Evolutionary conservation across 345 rosid species (phyloP).

Genomic region (Dipteronia sinensis): DNA sequence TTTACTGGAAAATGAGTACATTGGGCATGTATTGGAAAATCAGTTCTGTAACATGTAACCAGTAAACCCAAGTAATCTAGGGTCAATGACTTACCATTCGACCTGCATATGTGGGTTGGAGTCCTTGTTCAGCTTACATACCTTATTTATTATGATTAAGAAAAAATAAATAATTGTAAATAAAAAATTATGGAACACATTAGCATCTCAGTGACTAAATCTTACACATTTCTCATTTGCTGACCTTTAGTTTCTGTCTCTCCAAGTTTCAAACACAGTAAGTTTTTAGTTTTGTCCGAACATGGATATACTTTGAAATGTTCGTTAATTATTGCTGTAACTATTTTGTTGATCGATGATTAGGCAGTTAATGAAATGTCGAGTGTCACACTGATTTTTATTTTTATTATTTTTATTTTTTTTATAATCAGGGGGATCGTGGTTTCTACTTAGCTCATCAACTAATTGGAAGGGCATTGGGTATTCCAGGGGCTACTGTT

Average conservation of each 20-base stretch:
- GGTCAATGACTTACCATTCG: neutral
- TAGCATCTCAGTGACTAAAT: neutral
- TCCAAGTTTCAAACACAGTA: neutral
- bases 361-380: conserved; percentile 1
- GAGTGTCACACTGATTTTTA: conserved; percentile 1
- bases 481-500: conserved; percentile 69
- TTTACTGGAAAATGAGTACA: neutral
- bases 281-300: neutral
- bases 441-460: conserved; percentile 72
- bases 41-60: neutral
- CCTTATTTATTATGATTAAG: neutral
- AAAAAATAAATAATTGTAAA: no score
- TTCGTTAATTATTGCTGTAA: neutral
- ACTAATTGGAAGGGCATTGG: conserved; percentile 67
- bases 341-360: neutral
- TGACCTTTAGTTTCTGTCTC: neutral
- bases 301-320: neutral
- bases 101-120: neutral
- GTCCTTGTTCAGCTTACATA: neutral
- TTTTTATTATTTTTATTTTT: neutral
- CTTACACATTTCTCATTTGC: neutral
- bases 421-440: conserved; percentile 63
- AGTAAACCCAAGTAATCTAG: neutral
- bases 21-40: neutral
- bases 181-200: neutral